Base-by-base conservation (phyloP, 306 rosid genomes). In the Trichosanthes cucumerina region DNA sequence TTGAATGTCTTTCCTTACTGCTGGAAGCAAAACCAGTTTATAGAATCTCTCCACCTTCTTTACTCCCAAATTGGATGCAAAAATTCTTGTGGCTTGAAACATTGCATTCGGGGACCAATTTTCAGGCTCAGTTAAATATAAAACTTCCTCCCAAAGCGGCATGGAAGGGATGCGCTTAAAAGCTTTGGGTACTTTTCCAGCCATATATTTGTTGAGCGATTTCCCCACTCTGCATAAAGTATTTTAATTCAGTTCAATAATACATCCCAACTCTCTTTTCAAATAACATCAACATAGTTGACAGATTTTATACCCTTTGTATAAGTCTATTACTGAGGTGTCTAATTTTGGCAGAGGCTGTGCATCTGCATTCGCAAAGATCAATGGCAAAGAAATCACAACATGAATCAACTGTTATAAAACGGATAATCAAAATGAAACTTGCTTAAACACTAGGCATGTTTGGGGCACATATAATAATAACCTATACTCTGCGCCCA, bases 51-150 rank as follows among this genome's bases (percentile, higher is more conserved):
- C 96, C 3, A 89, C 97, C 90, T 84, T 89, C 82, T 87, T 90
- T 0, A 85, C 89, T 76, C 91, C 82, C 80, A 94, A 84, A 84
- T 88, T 92, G 78, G 98, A 95, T 64, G 97, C 86, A 50, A 95
- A 95, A 78, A 92, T 88, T 76, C 93, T 89, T 33, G 96, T 91
- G 59, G 96, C 93, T 84, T 92, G 97, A 81, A 81, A 95, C 86
- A 92, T 79, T 1, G 97, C 97, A 87, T 89, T 88, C 52, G 98
- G 97, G 9, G 98, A 95, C 98, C 97, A 95, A 15, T 89, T 92
- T 68, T 92, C 92, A 53, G 98, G 98, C 85, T 91, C 95, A 9
- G 97, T 95, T 52, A 92, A 23, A 80, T 92, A 89, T n/a, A 95
- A 79, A 66, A 86, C 80, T 82, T 91, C 92, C 82, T 95, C 98